A percentile compares a stretch with the other conserved stretches of the same genome.
phyloP scores from a whole-genome alignment of 495 filamentous ascomycete genomes.

The Annulohypoxylon nitens region DNA sequence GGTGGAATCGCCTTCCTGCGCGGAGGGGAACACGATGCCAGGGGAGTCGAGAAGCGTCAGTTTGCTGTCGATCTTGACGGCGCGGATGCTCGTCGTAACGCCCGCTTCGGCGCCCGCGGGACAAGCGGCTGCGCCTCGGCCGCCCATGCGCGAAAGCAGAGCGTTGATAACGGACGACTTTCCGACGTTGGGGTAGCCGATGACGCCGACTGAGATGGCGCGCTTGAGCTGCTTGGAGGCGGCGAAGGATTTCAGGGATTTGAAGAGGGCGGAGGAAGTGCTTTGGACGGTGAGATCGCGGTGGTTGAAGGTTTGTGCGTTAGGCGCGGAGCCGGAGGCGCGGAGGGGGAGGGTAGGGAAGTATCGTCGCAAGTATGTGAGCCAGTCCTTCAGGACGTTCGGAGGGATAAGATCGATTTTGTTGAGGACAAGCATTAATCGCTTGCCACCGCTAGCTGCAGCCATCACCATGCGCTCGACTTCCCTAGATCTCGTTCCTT shows the following conservation, averaged over 20 bases:
- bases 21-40: constrained; percentile 90
- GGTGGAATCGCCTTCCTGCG: constrained; percentile 36
- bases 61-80: constrained; percentile 95
- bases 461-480: constrained; percentile 92
- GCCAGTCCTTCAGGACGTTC: constrained; percentile 83
- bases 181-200: constrained; percentile 97
- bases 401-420: constrained; percentile 95
- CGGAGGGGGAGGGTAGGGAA: constrained; percentile 95
- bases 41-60: constrained; percentile 95
- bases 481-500: constrained; percentile 89
- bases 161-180: constrained; percentile 98
- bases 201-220: constrained; percentile 90
- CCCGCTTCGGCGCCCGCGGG: constrained; percentile 93
- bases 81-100: constrained; percentile 87
- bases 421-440: constrained; percentile 93
- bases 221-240: constrained; percentile 86
- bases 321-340: constrained; percentile 83
- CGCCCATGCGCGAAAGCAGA: constrained; percentile 82
- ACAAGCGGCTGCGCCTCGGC: constrained; percentile 73
- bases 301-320: constrained; percentile 93
- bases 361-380: constrained; percentile 85
- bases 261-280: constrained; percentile 89
- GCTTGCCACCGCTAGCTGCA: constrained; percentile 83
- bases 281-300: constrained; percentile 87
- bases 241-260: constrained; percentile 91